Conservation (phyloP, 2,329 filamentous ascomycete species). For the Phyllosticta paracitricarpa region DNA sequence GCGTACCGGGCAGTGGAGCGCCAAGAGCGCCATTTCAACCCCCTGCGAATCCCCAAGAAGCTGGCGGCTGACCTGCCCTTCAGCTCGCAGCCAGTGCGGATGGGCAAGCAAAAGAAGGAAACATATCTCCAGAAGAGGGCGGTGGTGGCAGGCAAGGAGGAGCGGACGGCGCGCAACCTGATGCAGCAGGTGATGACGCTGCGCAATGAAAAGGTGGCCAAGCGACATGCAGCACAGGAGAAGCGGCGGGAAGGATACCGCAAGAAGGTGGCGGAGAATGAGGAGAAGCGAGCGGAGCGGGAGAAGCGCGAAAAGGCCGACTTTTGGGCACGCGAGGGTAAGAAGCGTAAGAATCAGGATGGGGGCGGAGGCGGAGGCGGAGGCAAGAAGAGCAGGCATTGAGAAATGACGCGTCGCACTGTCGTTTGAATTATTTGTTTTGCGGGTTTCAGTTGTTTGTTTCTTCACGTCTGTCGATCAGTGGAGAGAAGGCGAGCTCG, state of each 20-base stretch:
- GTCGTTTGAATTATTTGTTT: background rate
- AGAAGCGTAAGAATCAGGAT: conserved; percentile 54
- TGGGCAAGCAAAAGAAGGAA: conserved; percentile 65
- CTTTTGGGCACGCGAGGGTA: conserved; percentile 85
- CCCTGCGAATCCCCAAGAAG: conserved; percentile 64
- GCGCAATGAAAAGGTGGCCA: conserved; percentile 80
- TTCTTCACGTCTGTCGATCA: background rate
- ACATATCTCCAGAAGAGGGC: conserved; percentile 95
- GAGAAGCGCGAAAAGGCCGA: conserved; percentile 90
- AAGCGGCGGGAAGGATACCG: conserved; percentile 71
- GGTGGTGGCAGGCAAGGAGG: conserved; percentile 68
- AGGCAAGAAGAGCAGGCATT: conserved; percentile 3
- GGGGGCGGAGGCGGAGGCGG: conserved; percentile 37
- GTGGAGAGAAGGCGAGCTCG: background rate
- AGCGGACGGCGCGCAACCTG: conserved; percentile 77
- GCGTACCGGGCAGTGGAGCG: conserved; percentile 61
- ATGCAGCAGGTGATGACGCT: conserved; percentile 90
- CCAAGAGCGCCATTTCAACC: conserved; percentile 42
- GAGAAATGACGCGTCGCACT: conserved; percentile 5
- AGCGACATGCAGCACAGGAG: conserved; percentile 76
- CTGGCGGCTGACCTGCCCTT: conserved; percentile 79
- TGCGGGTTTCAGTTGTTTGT: background rate
- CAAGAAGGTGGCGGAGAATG: conserved; percentile 70
- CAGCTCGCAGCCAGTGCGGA: conserved; percentile 79
- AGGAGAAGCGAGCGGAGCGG: conserved; percentile 74